Evolutionary conservation across 208 protist genomes (phyloP).

Genomic region (Leishmania martiniquensis): DNA sequence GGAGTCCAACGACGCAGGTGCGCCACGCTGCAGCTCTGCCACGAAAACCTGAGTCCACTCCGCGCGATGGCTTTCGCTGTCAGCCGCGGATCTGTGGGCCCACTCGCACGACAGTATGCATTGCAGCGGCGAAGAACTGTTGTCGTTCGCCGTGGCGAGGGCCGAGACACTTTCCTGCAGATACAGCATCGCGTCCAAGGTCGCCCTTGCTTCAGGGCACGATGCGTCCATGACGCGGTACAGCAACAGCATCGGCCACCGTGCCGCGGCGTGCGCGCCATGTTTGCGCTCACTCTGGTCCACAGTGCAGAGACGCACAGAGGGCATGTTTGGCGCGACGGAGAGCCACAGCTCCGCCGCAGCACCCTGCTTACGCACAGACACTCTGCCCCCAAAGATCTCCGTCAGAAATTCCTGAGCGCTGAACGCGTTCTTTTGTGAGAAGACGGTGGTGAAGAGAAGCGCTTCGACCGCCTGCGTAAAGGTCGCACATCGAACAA

Average conservation of each 20-base stretch:
- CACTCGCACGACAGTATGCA: slow-evolving; percentile 5
- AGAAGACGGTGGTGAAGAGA: slow-evolving; percentile 6
- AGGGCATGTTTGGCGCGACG: neutral
- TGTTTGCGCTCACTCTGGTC: neutral
- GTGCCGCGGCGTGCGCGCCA: neutral
- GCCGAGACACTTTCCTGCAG: neutral
- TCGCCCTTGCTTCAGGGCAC: neutral
- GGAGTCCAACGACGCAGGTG: neutral
- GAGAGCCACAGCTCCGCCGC: neutral
- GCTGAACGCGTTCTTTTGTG: neutral
- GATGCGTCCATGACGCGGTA: slow-evolving; percentile 7
- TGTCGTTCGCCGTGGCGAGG: neutral
- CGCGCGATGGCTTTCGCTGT: neutral
- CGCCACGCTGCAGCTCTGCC: neutral
- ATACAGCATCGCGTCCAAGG: neutral
- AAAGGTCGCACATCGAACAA: slow-evolving; percentile 8
- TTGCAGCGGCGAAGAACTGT: neutral
- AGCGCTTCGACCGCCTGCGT: slow-evolving; percentile 5
- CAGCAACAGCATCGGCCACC: neutral
- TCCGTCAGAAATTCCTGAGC: neutral
- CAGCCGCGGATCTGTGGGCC: neutral
- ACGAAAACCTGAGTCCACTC: slow-evolving; percentile 5
- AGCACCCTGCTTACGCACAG: neutral
- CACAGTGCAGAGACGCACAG: neutral
- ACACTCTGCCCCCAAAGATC: neutral